Evolutionary conservation across 441 rosid species (phyloP).

Genomic region (Codiaeum variegatum): DNA sequence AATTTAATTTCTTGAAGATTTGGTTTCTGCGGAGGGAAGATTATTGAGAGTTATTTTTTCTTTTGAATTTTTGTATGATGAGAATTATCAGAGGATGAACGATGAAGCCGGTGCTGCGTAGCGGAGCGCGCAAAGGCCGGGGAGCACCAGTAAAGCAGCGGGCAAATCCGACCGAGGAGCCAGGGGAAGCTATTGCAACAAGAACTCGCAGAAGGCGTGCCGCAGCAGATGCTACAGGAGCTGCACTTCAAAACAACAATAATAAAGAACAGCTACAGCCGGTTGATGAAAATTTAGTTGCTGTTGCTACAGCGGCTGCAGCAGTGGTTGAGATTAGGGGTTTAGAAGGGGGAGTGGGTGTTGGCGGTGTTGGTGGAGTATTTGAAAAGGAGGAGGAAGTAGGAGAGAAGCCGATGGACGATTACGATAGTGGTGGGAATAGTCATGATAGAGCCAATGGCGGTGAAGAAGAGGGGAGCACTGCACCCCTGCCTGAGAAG

Average conservation of each 20-base stretch:
- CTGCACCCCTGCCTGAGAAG: conserved; percentile 58
- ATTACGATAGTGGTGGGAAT: conserved; percentile 34
- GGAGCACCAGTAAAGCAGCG: conserved; percentile 29
- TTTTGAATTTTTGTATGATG: conserved; percentile 2
- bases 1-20: not conserved
- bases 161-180: conserved; percentile 27
- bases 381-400: conserved; percentile 39
- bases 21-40: not conserved
- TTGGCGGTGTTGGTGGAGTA: conserved; percentile 11
- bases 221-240: conserved; percentile 22
- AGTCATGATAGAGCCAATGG: conserved; percentile 47
- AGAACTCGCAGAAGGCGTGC: conserved; percentile 26
- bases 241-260: conserved; percentile 8
- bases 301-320: conserved; percentile 2
- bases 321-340: conserved; percentile 28
- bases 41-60: not conserved
- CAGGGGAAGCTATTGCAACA: conserved; percentile 56
- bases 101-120: conserved; percentile 62
- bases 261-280: conserved; percentile 17
- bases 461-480: conserved; percentile 55
- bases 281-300: conserved; percentile 34
- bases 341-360: conserved; percentile 18
- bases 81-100: conserved; percentile 46
- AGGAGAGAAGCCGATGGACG: conserved; percentile 48
- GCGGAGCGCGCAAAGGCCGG: conserved; percentile 56